Conservation (phyloP, 140 eudicot genomes). For the Oenanthe javanica region DNA sequence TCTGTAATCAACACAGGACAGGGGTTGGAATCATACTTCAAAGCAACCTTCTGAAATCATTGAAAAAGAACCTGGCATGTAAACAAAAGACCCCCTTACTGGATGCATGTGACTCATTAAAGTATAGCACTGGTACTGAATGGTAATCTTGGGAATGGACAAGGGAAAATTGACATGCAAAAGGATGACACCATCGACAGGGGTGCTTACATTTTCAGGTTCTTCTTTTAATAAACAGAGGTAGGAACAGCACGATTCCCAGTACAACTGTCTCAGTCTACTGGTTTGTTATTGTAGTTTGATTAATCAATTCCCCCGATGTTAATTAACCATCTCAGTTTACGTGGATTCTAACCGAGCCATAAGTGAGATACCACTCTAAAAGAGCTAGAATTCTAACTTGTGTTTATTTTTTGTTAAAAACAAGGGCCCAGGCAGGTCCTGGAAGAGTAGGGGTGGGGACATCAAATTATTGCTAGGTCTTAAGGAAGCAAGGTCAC, state of each 20-base stretch:
- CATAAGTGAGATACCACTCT: too few relatives aligned
- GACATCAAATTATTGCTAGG: too few relatives aligned
- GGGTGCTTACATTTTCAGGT: neutral
- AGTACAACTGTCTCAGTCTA: too few relatives aligned
- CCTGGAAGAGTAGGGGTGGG: slow-evolving; percentile 11
- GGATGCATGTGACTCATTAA: neutral
- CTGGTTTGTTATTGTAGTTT: too few relatives aligned
- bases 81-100: neutral
- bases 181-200: neutral
- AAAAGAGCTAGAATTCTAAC: too few relatives aligned
- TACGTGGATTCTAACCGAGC: neutral
- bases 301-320: too few relatives aligned
- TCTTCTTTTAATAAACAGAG: too few relatives aligned
- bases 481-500: too few relatives aligned
- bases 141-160: neutral
- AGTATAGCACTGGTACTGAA: neutral
- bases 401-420: neutral
- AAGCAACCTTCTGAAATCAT: neutral
- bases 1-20: neutral
- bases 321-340: neutral
- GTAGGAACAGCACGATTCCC: neutral
- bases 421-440: slow-evolving; percentile 12
- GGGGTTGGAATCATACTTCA: too few relatives aligned
- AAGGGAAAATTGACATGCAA: neutral
- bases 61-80: neutral